These are phyloP conservation scores for Pyrenophora teres DNA, from an alignment of 2,329 filamentous ascomycete species.

Conservation along the genomic window DNA sequence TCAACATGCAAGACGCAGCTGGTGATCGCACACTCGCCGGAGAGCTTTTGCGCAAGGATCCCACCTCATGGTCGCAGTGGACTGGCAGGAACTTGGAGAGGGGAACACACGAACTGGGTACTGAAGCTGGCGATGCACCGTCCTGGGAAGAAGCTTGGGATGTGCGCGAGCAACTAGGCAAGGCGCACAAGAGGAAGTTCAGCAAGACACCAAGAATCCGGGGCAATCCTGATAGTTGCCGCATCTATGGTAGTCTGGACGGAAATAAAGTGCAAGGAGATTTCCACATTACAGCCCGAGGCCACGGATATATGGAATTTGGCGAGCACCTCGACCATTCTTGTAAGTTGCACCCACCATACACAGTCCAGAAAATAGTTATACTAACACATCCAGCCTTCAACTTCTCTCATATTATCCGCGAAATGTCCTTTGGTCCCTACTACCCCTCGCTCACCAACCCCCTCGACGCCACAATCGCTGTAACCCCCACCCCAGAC, in stretches of 20 bases:
- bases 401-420: slow-evolving; percentile 97
- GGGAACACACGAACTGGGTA: slow-evolving; percentile 51
- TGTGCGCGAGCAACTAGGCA: slow-evolving; percentile 85
- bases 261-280: slow-evolving; percentile 97
- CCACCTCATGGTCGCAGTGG: slow-evolving; percentile 84
- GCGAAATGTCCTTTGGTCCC: slow-evolving; percentile 94
- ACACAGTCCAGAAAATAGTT: neutral
- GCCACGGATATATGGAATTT: slow-evolving; percentile 88
- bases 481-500: slow-evolving; percentile 76
- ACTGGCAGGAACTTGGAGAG: slow-evolving; percentile 68
- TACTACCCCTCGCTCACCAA: slow-evolving; percentile 94
- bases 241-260: slow-evolving; percentile 86
- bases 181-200: slow-evolving; percentile 69
- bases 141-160: slow-evolving; percentile 73
- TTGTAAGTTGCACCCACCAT: slow-evolving; percentile 58
- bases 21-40: slow-evolving; percentile 90
- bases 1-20: slow-evolving; percentile 95
- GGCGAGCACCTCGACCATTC: slow-evolving; percentile 81
- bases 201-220: slow-evolving; percentile 73
- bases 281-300: slow-evolving; percentile 94
- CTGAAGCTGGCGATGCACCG: slow-evolving; percentile 35
- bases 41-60: slow-evolving; percentile 72
- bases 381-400: slow-evolving; percentile 63
- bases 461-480: slow-evolving; percentile 89
- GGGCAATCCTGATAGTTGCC: slow-evolving; percentile 71